Conservation (phyloP, 352 stramenopile species). For the Elongisporangium undulatum region DNA sequence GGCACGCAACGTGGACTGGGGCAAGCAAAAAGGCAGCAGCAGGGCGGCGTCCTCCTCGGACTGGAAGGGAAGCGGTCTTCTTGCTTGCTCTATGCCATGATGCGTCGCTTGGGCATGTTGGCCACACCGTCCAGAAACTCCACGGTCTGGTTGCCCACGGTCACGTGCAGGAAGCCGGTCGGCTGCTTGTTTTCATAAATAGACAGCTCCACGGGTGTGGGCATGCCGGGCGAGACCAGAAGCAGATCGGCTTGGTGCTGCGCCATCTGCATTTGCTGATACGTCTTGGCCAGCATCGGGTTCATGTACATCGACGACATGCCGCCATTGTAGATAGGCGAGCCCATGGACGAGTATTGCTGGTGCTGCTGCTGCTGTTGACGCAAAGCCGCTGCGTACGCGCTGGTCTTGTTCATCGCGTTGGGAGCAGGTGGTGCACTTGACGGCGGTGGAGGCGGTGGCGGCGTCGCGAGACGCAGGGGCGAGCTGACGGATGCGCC, state of each 20-base stretch:
- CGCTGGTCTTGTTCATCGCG: constrained; percentile 9
- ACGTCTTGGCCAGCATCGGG: constrained; percentile 61
- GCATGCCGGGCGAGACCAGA: constrained; percentile 59
- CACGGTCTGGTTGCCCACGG: constrained; percentile 75
- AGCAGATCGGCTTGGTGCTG: constrained; percentile 41
- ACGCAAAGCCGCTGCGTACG: constrained; percentile 29
- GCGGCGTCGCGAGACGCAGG: constrained; percentile 16
- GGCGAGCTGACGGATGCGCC: constrained; percentile 3
- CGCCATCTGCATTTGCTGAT: constrained; percentile 24
- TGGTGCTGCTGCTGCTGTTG: constrained; percentile 19
- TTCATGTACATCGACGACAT: constrained; percentile 49
- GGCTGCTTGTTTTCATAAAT: constrained; percentile 86
- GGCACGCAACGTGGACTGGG: no score
- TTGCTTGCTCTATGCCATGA: neutral
- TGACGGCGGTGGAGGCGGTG: constrained; percentile 8
- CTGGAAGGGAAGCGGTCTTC: neutral
- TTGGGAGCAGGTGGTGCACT: neutral
- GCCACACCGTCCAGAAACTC: constrained; percentile 78
- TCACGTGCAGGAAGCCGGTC: constrained; percentile 77
- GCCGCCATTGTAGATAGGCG: constrained; percentile 19
- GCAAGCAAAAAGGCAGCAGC: neutral
- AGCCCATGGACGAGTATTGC: constrained; percentile 1
- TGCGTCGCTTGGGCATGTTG: constrained; percentile 54
- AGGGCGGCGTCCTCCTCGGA: neutral
- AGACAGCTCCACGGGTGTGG: constrained; percentile 71